Evolutionary conservation across 345 rosid species (phyloP).

Genomic region (Schrenkiella parvula): DNA sequence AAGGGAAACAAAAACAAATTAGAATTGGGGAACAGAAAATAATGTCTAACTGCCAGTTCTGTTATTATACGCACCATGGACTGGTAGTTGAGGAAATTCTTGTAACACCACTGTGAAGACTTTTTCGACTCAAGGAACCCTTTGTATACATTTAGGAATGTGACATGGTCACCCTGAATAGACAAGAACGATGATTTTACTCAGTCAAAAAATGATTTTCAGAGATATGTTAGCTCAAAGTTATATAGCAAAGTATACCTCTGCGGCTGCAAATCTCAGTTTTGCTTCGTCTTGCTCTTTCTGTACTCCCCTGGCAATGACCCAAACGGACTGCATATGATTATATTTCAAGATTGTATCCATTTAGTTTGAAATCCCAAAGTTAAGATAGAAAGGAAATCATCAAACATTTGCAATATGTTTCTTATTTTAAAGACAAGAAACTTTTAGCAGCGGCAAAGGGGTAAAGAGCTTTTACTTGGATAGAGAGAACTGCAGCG

Average conservation of each 20-base stretch:
- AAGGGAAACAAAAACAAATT: not conserved
- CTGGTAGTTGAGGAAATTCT: constrained; percentile 75
- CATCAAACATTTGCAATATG: not conserved
- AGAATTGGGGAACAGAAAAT: not conserved
- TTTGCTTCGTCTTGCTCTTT: constrained; percentile 89
- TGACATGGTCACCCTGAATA: constrained; percentile 86
- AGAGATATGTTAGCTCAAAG: not conserved
- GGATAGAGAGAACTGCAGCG: constrained; percentile 84
- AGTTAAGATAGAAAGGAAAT: not conserved
- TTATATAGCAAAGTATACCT: constrained; percentile 43
- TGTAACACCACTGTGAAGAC: constrained; percentile 81
- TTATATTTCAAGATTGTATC: not conserved
- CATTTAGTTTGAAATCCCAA: not conserved
- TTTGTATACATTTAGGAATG: constrained; percentile 83
- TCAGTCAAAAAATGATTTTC: not conserved
- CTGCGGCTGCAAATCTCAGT: constrained; percentile 96
- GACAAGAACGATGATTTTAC: constrained; percentile 16
- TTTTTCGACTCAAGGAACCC: constrained; percentile 86
- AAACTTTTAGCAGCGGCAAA: not conserved
- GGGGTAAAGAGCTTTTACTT: constrained; percentile 38
- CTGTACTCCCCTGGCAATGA: constrained; percentile 67
- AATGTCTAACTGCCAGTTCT: not conserved
- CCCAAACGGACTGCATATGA: constrained; percentile 77
- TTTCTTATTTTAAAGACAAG: not conserved
- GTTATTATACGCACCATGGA: constrained; percentile 59